Conservation (phyloP, 2,329 filamentous ascomycete genomes). For the Colletotrichum aenigma region DNA sequence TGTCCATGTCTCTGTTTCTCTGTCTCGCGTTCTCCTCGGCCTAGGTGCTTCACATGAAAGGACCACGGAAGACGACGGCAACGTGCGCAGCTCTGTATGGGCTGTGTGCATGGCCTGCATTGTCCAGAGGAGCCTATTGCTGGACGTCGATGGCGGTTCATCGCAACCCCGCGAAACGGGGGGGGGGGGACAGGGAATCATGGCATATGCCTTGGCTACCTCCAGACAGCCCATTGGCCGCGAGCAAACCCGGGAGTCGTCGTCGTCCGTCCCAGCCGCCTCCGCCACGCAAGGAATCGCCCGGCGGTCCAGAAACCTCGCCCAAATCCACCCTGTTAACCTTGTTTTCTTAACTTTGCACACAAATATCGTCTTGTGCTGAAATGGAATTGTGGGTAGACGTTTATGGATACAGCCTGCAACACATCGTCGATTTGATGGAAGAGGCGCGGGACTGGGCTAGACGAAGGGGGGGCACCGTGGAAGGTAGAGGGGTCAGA, state of each 20-base stretch:
- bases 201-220: constrained; percentile 7
- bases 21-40: not conserved
- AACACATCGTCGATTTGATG: constrained; percentile 10
- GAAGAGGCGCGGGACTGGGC: not conserved
- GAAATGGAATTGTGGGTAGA: not conserved
- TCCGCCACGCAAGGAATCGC: constrained; percentile 1
- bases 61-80: not conserved
- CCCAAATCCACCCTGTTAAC: not conserved
- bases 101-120: not conserved
- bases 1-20: not conserved
- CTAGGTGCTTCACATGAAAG: not conserved
- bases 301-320: not conserved
- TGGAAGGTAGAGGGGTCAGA: not conserved
- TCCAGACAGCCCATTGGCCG: not conserved
- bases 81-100: not conserved
- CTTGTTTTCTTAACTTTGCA: not conserved
- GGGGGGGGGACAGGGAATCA: not conserved
- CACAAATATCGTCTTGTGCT: not conserved
- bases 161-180: constrained; percentile 10
- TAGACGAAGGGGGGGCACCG: constrained; percentile 1
- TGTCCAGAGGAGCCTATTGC: not conserved
- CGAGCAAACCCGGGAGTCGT: not conserved
- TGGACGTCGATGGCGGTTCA: not conserved
- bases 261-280: not conserved
- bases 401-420: not conserved